These are phyloP conservation scores for Colletotrichum plurivorum DNA, from an alignment of 2,329 filamentous ascomycete genomes.

Conservation along the genomic window DNA sequence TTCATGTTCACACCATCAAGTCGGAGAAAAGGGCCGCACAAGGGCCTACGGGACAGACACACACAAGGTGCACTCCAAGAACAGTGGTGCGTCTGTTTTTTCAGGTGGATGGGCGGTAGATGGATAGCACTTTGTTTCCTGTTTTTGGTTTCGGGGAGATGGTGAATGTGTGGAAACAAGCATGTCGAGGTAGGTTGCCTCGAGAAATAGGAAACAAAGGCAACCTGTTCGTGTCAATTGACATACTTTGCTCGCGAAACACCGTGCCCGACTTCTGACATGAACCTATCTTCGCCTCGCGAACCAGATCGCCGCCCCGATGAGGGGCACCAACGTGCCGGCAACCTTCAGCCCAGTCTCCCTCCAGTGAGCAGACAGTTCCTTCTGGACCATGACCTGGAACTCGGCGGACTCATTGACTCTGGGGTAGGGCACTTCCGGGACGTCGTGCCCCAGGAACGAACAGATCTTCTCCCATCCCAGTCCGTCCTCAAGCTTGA, in stretches of 20 bases:
- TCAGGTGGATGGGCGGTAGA: too few relatives aligned
- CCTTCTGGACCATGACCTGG: slow-evolving; percentile 40
- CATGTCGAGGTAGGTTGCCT: too few relatives aligned
- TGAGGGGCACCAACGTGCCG: slow-evolving; percentile 4
- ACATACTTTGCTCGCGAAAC: not conserved
- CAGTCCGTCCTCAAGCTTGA: slow-evolving; percentile 51
- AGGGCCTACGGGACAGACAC: too few relatives aligned
- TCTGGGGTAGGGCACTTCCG: slow-evolving; percentile 47
- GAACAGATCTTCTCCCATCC: slow-evolving; percentile 54
- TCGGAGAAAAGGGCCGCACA: too few relatives aligned
- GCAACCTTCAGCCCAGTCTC: slow-evolving; percentile 15
- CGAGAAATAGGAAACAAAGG: not conserved
- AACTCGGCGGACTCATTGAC: slow-evolving; percentile 48
- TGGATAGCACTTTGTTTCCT: too few relatives aligned
- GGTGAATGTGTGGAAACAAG: too few relatives aligned
- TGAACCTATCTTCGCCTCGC: not conserved
- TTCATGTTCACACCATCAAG: too few relatives aligned
- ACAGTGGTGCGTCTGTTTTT: too few relatives aligned
- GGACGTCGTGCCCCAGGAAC: slow-evolving; percentile 49
- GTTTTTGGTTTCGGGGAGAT: too few relatives aligned
- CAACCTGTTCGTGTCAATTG: not conserved
- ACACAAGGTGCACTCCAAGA: too few relatives aligned
- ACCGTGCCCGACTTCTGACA: not conserved
- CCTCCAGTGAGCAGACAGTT: slow-evolving; percentile 17
- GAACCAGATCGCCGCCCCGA: slow-evolving; percentile 16